Conservation (phyloP, 2,329 filamentous ascomycete species). For the Epichloe aotearoae region DNA sequence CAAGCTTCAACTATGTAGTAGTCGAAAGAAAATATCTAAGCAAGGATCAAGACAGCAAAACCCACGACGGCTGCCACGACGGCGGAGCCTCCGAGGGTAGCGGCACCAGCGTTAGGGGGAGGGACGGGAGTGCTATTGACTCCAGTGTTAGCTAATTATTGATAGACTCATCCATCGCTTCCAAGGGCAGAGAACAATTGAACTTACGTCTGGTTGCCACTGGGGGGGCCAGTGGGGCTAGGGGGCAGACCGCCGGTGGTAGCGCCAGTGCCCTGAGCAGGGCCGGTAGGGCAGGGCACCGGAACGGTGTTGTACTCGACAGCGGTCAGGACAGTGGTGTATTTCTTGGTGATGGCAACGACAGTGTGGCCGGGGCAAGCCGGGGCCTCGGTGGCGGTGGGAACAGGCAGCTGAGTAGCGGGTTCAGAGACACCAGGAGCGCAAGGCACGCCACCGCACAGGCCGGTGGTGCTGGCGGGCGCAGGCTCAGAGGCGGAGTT, state of each 20-base stretch:
- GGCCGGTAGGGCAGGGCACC: conserved; percentile 27
- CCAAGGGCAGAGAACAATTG: too few relatives aligned
- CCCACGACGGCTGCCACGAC: conserved; percentile 41
- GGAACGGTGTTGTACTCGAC: conserved; percentile 39
- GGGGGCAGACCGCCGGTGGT: conserved; percentile 14
- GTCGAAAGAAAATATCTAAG: conserved; percentile 31
- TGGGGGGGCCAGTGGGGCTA: conserved; percentile 26
- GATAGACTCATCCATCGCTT: too few relatives aligned
- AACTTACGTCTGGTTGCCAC: conserved; percentile 18
- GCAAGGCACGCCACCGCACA: conserved; percentile 4
- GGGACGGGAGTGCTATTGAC: conserved; percentile 14
- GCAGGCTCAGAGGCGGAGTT: neutral
- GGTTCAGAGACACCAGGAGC: conserved; percentile 9
- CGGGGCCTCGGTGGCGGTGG: conserved; percentile 5
- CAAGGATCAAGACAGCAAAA: conserved; percentile 39
- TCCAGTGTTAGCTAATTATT: neutral
- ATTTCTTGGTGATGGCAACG: conserved; percentile 40
- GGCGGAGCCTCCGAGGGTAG: conserved; percentile 38
- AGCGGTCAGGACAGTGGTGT: conserved; percentile 42
- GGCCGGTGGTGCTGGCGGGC: conserved; percentile 3
- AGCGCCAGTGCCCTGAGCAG: conserved; percentile 17
- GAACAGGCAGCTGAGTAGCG: neutral
- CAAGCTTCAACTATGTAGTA: conserved; percentile 25
- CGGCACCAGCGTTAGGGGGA: conserved; percentile 37
- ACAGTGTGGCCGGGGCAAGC: conserved; percentile 27